phyloP scores from a whole-genome alignment of 1,284 basidiomycete species.

The Puccinia horiana region DNA sequence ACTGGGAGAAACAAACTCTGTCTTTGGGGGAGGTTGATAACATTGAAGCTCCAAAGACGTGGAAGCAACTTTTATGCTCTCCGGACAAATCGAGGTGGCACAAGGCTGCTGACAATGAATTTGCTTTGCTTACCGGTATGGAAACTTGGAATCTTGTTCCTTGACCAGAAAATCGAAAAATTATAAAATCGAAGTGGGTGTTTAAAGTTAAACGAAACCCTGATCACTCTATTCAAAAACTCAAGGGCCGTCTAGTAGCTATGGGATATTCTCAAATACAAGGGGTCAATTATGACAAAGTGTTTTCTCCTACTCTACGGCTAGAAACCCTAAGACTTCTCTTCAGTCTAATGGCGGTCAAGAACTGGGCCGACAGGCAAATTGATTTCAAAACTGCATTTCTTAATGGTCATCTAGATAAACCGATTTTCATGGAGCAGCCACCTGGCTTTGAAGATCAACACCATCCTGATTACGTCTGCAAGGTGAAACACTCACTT shows the following conservation, averaged over 20 bases:
- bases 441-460: not conserved
- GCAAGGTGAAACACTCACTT: too few species aligned
- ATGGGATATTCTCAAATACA: not conserved
- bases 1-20: conserved; percentile 13
- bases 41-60: not conserved
- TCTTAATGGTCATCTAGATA: not conserved
- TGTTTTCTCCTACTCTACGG: not conserved
- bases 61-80: not conserved
- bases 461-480: not conserved
- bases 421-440: not conserved
- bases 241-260: not conserved
- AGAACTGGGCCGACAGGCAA: not conserved
- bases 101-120: conserved; percentile 4
- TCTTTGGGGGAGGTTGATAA: not conserved
- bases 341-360: not conserved
- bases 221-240: not conserved
- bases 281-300: conserved; percentile 11
- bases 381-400: conserved; percentile 4
- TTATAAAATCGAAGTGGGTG: conserved; percentile 28
- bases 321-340: conserved; percentile 11
- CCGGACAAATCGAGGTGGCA: not conserved
- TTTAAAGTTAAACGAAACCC: conserved; percentile 7
- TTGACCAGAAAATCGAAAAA: not conserved
- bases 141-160: not conserved
- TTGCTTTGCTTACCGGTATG: too few species aligned